Base-by-base conservation (phyloP, 352 stramenopile species). In the Paralagenidium karlingii region DNA sequence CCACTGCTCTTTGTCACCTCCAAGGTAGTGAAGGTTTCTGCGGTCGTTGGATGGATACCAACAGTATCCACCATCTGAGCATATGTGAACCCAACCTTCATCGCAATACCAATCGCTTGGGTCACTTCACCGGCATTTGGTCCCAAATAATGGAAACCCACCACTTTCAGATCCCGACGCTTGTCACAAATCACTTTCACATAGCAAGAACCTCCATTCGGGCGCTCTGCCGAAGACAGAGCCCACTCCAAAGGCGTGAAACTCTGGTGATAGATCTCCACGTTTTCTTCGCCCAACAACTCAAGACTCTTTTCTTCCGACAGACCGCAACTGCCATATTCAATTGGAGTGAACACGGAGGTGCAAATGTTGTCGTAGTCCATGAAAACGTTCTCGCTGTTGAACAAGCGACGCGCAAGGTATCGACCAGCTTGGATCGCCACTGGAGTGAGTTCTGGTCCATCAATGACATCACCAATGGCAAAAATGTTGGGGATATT, bases 61-160 rank as follows among this genome's bases (percentile, higher is more conserved):
- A 98, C 87, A 15, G 92, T 95, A 38, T 81, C 69, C 13, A 78
- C 65, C 50, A 98, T 85, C 58, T 96, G 67, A 29, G 89, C 76
- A 58, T 96, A 97, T 29, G 77, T 98, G 46, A 96, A 83, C 20
- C 88, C 82, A 41, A 96, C 52, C 58, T 97, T 97, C 76, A 98
- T 96, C 2, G 89, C 81, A 18, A 96, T 65, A 13, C 85, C 91
- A 51, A 96, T 97, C 26, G 91, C 77, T 49, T 94, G 87, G 20
- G 82, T 94, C 38, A 97, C 76, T 66, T 99, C 96, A 36, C 96
- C 95, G 25, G 94, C 94, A 51, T 99, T 97, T 13, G 95, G 96
- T 25, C 94, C 94, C n/a, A 98, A 51, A 58, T 97, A 98, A 58
- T 99, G 96, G 39, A 99, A 96, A 38, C 96, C 96, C 40, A 99